Evolutionary conservation across 2,329 filamentous ascomycete genomes (phyloP).

Genomic region (Curvularia verruculosa): DNA sequence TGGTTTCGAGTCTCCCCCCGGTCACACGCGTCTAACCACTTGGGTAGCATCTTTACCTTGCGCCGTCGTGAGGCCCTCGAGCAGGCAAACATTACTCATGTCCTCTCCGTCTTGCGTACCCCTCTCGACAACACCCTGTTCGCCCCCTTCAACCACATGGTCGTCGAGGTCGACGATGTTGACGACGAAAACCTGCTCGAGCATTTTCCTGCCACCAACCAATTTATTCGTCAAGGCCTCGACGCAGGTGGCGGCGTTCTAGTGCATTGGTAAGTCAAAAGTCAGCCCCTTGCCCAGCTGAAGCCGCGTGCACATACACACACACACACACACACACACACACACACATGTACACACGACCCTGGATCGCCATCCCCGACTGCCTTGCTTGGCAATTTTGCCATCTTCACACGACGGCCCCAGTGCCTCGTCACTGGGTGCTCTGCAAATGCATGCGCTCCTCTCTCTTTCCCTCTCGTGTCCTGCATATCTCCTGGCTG

Average conservation of each 20-base stretch:
- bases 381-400: slow-evolving; percentile 43
- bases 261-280: slow-evolving; percentile 67
- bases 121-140: slow-evolving; percentile 63
- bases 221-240: slow-evolving; percentile 82
- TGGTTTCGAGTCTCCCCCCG: slow-evolving; percentile 25
- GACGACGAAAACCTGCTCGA: slow-evolving; percentile 86
- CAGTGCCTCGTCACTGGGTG: slow-evolving; percentile 12
- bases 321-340: too few species aligned
- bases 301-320: slow-evolving; percentile 37
- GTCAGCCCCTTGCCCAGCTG: slow-evolving; percentile 51
- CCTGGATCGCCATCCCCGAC: slow-evolving; percentile 34
- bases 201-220: slow-evolving; percentile 77
- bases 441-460: slow-evolving; percentile 12
- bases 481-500: slow-evolving; percentile 25
- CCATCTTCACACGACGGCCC: slow-evolving; percentile 35
- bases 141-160: slow-evolving; percentile 71
- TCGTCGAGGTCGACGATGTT: slow-evolving; percentile 87
- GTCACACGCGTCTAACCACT: slow-evolving; percentile 33
- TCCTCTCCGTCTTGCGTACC: slow-evolving; percentile 80
- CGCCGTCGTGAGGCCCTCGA: slow-evolving; percentile 72
- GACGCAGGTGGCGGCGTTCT: slow-evolving; percentile 66
- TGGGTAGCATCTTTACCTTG: slow-evolving; percentile 75
- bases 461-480: slow-evolving; percentile 31
- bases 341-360: too few species aligned
- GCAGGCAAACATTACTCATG: slow-evolving; percentile 81